Percentiles rank a stretch among this genome's conserved stretches.
Evolutionary conservation across 768 basidiomycete species (phyloP).

Genomic region (Rhizopogon salebrosus): DNA sequence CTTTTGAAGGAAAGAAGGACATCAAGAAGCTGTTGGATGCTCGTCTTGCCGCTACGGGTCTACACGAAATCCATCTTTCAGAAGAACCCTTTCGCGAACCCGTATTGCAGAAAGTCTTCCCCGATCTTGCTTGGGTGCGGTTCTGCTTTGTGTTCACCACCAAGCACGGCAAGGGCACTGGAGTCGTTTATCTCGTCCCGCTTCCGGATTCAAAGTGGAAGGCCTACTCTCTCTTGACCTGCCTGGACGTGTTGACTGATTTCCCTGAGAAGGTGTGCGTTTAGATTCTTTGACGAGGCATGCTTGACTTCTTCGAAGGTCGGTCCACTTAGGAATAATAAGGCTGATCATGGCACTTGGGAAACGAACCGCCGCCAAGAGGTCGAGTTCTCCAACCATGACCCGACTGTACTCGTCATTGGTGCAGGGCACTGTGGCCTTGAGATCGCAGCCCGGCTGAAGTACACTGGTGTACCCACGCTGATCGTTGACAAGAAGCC

Average conservation of each 20-base stretch:
- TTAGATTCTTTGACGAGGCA: background rate
- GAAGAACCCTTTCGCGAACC: constrained; percentile 19
- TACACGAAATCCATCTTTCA: constrained; percentile 14
- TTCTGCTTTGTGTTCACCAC: constrained; percentile 51
- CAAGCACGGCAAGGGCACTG: constrained; percentile 44
- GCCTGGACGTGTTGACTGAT: constrained; percentile 52
- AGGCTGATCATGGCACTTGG: constrained; percentile 54
- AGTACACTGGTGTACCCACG: constrained; percentile 48
- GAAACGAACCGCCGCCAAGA: constrained; percentile 37
- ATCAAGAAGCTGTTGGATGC: constrained; percentile 36
- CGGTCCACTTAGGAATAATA: constrained; percentile 38
- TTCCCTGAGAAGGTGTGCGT: constrained; percentile 42
- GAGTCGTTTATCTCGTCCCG: constrained; percentile 51
- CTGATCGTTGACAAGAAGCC: constrained; percentile 53
- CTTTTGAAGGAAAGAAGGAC: constrained; percentile 34
- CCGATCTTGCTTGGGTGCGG: constrained; percentile 54
- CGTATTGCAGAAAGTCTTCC: constrained; percentile 36
- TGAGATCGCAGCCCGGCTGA: constrained; percentile 60
- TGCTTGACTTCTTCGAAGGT: constrained; percentile 7
- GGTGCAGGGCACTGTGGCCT: constrained; percentile 70
- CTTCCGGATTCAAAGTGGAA: constrained; percentile 45
- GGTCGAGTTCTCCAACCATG: constrained; percentile 37
- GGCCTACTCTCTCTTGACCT: constrained; percentile 55
- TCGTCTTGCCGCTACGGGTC: constrained; percentile 27
- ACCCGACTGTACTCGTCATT: constrained; percentile 58